phyloP scores from a whole-genome alignment of 805 yeast genomes.

The Komagataella pseudopastoris region DNA sequence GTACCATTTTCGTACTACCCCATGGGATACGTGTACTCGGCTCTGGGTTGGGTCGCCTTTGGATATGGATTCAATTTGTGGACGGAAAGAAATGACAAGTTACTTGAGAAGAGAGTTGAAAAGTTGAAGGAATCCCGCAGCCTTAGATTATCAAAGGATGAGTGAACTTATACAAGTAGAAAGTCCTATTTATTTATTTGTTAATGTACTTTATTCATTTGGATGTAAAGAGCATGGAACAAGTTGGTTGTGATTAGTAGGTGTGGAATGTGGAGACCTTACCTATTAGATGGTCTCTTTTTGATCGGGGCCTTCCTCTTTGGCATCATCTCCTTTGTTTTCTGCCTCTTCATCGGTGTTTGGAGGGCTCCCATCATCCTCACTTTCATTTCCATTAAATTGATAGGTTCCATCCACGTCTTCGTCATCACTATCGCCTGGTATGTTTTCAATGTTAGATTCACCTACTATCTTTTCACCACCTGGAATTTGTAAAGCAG shows the following conservation, averaged over 20 bases:
- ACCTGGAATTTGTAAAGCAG: conserved; percentile 23
- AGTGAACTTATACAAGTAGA: conserved; percentile 2
- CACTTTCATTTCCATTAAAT: conserved; percentile 15
- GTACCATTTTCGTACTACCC: conserved; percentile 23
- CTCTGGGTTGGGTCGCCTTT: conserved; percentile 27
- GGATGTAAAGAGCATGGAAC: background rate
- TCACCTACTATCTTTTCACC: conserved; percentile 19
- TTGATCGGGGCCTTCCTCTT: background rate
- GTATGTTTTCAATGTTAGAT: conserved; percentile 10
- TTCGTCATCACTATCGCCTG: conserved; percentile 18
- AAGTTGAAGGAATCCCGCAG: conserved; percentile 24
- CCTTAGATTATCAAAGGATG: conserved; percentile 6
- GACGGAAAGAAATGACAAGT: conserved; percentile 23
- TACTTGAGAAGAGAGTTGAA: conserved; percentile 22
- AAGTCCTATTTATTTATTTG: conserved; percentile 2
- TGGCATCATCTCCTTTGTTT: conserved; percentile 6
- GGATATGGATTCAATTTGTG: conserved; percentile 25
- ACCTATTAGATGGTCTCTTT: background rate
- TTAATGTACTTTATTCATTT: background rate
- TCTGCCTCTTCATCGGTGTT: conserved; percentile 6
- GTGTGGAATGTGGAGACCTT: background rate
- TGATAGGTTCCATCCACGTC: conserved; percentile 22
- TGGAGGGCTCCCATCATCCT: conserved; percentile 10
- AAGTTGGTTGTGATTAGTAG: background rate
- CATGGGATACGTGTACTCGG: conserved; percentile 27